Evolutionary conservation across 164 flowering plant species (phyloP), one percentile per base, ranked within the genome.

Genomic region (Aristolochia californica): DNA sequence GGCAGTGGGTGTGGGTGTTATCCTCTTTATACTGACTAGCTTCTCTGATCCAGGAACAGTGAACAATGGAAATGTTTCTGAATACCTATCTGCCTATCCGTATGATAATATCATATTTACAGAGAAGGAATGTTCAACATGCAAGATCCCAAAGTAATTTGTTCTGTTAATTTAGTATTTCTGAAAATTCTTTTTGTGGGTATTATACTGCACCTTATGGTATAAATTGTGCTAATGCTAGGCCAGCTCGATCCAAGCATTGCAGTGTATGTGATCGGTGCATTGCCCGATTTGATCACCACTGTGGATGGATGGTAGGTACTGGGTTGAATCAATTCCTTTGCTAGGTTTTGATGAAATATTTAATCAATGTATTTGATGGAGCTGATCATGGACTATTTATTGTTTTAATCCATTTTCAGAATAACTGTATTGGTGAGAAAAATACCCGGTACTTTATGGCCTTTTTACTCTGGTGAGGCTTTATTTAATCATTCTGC

Each of bases 401-500:
- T 40, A 21, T 43, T 27, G 17, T 23, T 43, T 52, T 22, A 13
- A 34, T 50, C 26, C n/a, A 43, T 2, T 60, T 74, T 71, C 89
- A 93, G 99, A 93, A 93, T 75, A 93, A 87, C 68, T 93, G 99
- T 78, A 93, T 93, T 57, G 99, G 99, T 48, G 99, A 93, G 75
- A 89, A 75, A 69, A 93, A 93, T 66, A 87, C 79, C 49, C 75
- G 90, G 22, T 93, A 80, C 68, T 93, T 93, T 68, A 61, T 89
- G 82, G 94, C 83, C 66, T 93, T 93, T 71, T 83, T 93, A 54
- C 60, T 89, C 4, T 89, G 97, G 99, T 93, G 71, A 84, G 91
- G 54, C 25, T 45, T 65, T 20, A 21, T 27, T 18, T 27, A 18
- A 2, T 53, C 18, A 4, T 54, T 27, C 28, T 54, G 13, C 15